Conservation (phyloP, 441 rosid genomes). For the California macrophylla region DNA sequence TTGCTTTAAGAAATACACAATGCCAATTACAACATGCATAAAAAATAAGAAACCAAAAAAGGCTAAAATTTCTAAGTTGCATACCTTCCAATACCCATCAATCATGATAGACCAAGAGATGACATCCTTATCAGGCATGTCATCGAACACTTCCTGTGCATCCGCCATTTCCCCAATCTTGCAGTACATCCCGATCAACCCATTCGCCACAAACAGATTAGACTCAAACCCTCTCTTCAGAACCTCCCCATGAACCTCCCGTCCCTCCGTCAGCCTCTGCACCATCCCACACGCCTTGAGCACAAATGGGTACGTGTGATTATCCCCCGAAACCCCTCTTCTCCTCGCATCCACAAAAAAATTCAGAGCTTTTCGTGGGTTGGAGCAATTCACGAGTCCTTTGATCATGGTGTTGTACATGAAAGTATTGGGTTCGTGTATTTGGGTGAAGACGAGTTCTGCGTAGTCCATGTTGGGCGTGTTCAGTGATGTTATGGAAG, state of each 20-base stretch:
- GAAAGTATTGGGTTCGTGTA: slow-evolving; percentile 7
- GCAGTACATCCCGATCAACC: slow-evolving; percentile 30
- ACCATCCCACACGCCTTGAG: slow-evolving; percentile 25
- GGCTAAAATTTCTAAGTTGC: too few species aligned
- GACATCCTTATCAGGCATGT: slow-evolving; percentile 22
- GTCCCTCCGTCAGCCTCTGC: slow-evolving; percentile 22
- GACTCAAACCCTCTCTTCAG: slow-evolving; percentile 20
- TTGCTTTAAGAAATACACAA: too few species aligned
- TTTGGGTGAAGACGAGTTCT: slow-evolving; percentile 16
- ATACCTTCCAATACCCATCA: slow-evolving; percentile 16
- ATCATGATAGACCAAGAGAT: slow-evolving; percentile 27
- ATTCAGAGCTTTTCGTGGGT: slow-evolving; percentile 16
- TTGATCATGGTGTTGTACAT: slow-evolving; percentile 23
- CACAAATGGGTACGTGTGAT: slow-evolving; percentile 22
- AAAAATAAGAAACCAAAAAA: too few species aligned
- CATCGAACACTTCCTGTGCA: slow-evolving; percentile 27
- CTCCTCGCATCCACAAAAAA: slow-evolving; percentile 21
- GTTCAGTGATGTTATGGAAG: slow-evolving; percentile 8
- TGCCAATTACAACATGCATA: too few species aligned
- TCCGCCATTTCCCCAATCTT: slow-evolving; percentile 16
- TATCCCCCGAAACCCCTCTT: slow-evolving; percentile 15
- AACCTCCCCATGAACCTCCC: slow-evolving; percentile 22
- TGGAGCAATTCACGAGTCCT: slow-evolving; percentile 14
- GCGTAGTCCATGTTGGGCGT: slow-evolving; percentile 15
- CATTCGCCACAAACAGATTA: slow-evolving; percentile 25